Conservation (phyloP, 75 land plant species). For the Cryptomeria japonica region DNA sequence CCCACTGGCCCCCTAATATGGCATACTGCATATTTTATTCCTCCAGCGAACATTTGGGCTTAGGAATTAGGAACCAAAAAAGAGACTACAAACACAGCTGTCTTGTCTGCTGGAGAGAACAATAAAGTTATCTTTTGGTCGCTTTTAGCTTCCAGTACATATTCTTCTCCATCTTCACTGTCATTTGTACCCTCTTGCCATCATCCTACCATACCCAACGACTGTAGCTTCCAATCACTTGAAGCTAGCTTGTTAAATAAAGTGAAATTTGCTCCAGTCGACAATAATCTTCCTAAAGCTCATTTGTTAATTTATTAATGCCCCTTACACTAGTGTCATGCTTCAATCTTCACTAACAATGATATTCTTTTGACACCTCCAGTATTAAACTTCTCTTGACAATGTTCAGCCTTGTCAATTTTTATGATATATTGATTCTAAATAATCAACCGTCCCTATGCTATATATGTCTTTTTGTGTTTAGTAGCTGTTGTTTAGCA, state of each 20-base stretch:
- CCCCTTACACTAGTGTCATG: not conserved
- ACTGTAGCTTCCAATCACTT: no score
- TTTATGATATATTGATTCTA: not conserved
- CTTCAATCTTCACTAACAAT: not conserved
- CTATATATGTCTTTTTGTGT: not conserved
- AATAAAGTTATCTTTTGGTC: not conserved
- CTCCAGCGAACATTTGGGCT: not conserved
- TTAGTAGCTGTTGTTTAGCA: not conserved
- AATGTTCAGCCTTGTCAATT: no score
- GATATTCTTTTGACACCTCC: not conserved
- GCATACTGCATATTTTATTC: not conserved
- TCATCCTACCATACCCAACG: no score
- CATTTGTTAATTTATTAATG: not conserved
- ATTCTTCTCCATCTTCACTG: not conserved
- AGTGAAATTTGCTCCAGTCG: not conserved
- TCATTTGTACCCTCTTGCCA: not conserved
- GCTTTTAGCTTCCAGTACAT: not conserved
- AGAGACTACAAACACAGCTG: not conserved
- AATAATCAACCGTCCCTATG: not conserved
- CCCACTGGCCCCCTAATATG: not conserved
- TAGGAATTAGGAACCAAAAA: not conserved
- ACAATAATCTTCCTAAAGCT: not conserved
- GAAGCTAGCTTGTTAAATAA: no score
- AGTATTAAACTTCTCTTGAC: no score
- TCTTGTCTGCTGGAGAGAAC: no score